Evolutionary conservation across 176 grass and related monocot species (phyloP), one percentile per base, ranked within the genome.

Genomic region (Cymbopogon citratus): DNA sequence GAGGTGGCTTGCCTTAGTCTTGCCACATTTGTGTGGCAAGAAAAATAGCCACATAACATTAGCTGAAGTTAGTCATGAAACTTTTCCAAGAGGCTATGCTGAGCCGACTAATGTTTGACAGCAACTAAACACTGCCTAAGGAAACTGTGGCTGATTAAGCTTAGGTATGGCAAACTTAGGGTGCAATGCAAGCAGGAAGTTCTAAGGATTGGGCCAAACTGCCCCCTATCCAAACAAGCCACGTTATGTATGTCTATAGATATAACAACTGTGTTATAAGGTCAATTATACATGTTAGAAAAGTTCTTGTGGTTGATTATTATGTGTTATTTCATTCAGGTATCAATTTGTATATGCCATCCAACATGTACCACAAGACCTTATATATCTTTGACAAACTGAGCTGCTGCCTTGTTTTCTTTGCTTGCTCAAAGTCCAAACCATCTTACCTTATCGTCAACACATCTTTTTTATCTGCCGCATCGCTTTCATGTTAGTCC

Each of bases 381-480:
- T 60, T 49, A 70, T 63, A 24, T 61, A 67, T 80, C 40, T 62
- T 84, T 21, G 80, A 64, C 33, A 83, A 56, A 65, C 54, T 48
- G 43, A 65, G 64, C 41, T 77, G 56, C 41, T 76, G 23, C 77
- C 44, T 76, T 80, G 16, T 25, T 77, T 24, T 83, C 24, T 52
- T 75, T 81, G 33, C 49, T 85, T 71, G 21, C n/a, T 59, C 54
- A 24, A 60, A 60, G 56, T 36, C 59, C 33, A 33, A 73, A 75
- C 27, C 44, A 61, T 85, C 52, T 48, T 68, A 56, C 15, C 54
- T 82, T 8, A 10, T 64, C 18, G 25, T 76, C 44, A 66, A 25
- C 39, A 73, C 27, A 65, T 57, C 76, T n/a, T 76, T 66, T 49
- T 66, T 49, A 56, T 60, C 67, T 21, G n/a, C 21, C 43, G 34